Evolutionary conservation across 495 filamentous ascomycete genomes (phyloP), one percentile per base, ranked within the genome.

Genomic region (Pyrenula aspistea): DNA sequence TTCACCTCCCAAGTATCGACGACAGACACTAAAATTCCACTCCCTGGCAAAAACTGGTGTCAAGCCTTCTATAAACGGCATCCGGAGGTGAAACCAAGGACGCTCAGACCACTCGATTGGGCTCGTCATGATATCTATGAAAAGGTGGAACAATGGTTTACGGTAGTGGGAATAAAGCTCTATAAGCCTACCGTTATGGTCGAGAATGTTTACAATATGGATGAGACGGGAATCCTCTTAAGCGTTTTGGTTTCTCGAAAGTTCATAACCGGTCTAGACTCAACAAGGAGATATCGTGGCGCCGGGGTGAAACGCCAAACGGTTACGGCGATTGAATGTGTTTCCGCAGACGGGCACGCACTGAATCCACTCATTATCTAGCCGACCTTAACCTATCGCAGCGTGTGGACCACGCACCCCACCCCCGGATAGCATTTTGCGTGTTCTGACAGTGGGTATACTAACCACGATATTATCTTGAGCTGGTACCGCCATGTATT

Each of bases 321-420:
- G 10, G 64, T 72, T 11, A 71, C 68, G 42, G 62, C 69, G 0
- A 66, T 69, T 51, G 61, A 72, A 47, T 72, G 64, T 48, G 63
- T 69, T 15, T 64, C 58, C 56, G 67, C 60, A 24, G 24, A 65
- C 51, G 57, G 65, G 61, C 62, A 59, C 59, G 64, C 10, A 25
- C 22, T 64, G 25, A 0, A 12, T 15, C 58, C 60, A 12, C 31
- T 69, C 42, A 67, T 72, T 2, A 64, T 65, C 47, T 65, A 54
- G 63, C 62, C 62, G 47, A 59, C 62, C 8, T 20, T 52, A 0
- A 65, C 62, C 10, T 53, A 65, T 42, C 55, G 59, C 52, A 59
- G 51, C 53, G 20, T 10, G 8, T 68, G 60, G 68, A 69, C 62
- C 20, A 66, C 61, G 53, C 61, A 64, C 47, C 25, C 64, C 52